Evolutionary conservation across 192 early-diverging fungal genomes (phyloP).

Genomic region (Obelidium mucronatum): DNA sequence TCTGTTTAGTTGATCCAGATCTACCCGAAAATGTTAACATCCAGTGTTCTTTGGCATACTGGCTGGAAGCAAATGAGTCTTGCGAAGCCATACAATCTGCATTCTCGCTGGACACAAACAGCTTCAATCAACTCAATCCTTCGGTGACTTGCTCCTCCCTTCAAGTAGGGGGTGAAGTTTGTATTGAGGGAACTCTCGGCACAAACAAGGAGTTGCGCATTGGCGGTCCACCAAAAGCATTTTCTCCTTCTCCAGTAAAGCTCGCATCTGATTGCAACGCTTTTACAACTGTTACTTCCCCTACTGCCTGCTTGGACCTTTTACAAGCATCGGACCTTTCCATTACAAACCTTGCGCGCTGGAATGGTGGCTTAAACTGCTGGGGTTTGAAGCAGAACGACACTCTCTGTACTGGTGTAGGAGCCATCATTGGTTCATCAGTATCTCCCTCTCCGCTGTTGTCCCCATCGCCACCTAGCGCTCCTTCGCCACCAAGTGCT

Average conservation of each 20-base stretch:
- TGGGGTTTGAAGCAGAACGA: conserved; percentile 29
- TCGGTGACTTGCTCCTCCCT: not conserved
- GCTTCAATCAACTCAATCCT: conserved; percentile 15
- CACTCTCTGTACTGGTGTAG: conserved; percentile 24
- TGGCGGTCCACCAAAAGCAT: not conserved
- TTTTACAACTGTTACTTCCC: not conserved
- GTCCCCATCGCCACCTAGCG: not conserved
- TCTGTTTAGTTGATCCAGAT: not conserved
- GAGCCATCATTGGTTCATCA: not conserved
- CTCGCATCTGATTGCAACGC: conserved; percentile 2
- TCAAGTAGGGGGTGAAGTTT: not conserved
- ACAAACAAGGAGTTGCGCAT: not conserved
- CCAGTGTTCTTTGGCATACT: not conserved
- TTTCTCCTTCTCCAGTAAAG: not conserved
- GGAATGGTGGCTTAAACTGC: conserved; percentile 26
- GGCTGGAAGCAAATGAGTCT: not conserved
- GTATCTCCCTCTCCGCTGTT: not conserved
- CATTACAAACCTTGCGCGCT: conserved; percentile 4
- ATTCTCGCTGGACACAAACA: conserved; percentile 4
- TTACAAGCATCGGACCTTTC: not conserved
- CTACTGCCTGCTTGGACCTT: conserved; percentile 22
- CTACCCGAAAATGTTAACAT: not conserved
- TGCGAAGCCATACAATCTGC: conserved; percentile 13
- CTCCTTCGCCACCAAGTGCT: no score
- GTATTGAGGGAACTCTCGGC: conserved; percentile 6